phyloP scores from a whole-genome alignment of 352 stramenopile species.

The Lagenidium giganteum region DNA sequence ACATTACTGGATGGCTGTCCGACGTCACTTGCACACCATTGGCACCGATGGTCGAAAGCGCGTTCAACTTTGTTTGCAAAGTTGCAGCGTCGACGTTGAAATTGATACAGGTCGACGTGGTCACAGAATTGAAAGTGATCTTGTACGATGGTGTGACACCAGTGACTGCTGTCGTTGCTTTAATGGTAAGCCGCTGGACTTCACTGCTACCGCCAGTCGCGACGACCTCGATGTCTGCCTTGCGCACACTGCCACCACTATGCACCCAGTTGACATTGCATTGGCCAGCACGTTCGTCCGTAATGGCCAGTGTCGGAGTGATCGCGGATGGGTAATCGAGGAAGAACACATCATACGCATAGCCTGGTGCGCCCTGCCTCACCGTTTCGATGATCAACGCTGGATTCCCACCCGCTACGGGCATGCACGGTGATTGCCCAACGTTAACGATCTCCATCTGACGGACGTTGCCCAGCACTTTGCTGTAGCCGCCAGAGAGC shows the following conservation, averaged over 20 bases:
- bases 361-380: constrained; percentile 31
- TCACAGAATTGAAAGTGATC: constrained; percentile 25
- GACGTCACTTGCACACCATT: constrained; percentile 28
- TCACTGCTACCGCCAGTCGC: constrained; percentile 38
- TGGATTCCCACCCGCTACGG: constrained; percentile 26
- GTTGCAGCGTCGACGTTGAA: constrained; percentile 14
- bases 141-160: constrained; percentile 17
- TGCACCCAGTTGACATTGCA: too few relatives aligned
- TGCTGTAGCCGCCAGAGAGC: constrained; percentile 33
- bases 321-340: constrained; percentile 26
- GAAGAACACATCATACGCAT: constrained; percentile 60
- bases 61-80: constrained; percentile 16
- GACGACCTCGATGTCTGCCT: constrained; percentile 24
- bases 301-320: constrained; percentile 18
- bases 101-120: constrained; percentile 20
- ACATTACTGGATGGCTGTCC: constrained; percentile 21
- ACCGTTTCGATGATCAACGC: constrained; percentile 47
- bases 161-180: constrained; percentile 13
- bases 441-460: constrained; percentile 38
- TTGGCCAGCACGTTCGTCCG: constrained; percentile 20
- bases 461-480: constrained; percentile 34
- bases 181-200: constrained; percentile 32
- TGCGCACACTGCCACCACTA: constrained; percentile 32
- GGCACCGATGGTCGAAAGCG: constrained; percentile 18
- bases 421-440: constrained; percentile 20